Conservation (phyloP, 2,329 filamentous ascomycete genomes). For the Fusarium siculi region DNA sequence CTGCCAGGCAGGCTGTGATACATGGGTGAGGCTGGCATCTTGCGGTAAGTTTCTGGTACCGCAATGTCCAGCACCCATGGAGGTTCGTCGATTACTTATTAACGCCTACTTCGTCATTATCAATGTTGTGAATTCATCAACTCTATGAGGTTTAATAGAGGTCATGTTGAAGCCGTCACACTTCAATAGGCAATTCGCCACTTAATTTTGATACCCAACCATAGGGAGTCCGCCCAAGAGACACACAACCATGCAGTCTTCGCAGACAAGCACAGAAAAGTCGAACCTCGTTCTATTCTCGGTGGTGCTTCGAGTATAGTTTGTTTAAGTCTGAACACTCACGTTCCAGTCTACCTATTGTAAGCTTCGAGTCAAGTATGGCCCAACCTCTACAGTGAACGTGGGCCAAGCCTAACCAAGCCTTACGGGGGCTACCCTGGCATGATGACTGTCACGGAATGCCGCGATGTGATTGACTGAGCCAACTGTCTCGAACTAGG, state of each 20-base stretch:
- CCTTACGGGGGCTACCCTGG: conserved; percentile 27
- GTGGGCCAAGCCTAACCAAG: conserved; percentile 20
- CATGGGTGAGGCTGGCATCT: conserved; percentile 10
- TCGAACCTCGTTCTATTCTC: neutral
- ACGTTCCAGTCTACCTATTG: neutral
- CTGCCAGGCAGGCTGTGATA: neutral
- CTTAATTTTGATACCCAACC: neutral
- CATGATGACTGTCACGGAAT: conserved; percentile 15
- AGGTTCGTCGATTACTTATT: neutral
- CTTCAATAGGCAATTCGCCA: neutral
- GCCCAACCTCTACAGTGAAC: conserved; percentile 15
- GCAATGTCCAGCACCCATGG: conserved; percentile 2
- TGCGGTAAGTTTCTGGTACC: conserved; percentile 13
- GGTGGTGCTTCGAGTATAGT: conserved; percentile 6
- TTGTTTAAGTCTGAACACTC: conserved; percentile 2
- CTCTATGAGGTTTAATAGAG: neutral
- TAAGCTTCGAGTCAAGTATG: conserved; percentile 7
- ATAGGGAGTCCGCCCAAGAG: neutral
- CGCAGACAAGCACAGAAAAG: neutral
- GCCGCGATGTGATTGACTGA: conserved; percentile 36
- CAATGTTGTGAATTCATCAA: neutral
- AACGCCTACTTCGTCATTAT: conserved; percentile 8
- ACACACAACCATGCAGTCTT: neutral
- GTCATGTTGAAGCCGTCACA: neutral
- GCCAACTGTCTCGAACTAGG: conserved; percentile 42